These are phyloP conservation scores for Coniochaeta hoffmannii DNA, from an alignment of 2,329 filamentous ascomycete species.

Conservation along the genomic window DNA sequence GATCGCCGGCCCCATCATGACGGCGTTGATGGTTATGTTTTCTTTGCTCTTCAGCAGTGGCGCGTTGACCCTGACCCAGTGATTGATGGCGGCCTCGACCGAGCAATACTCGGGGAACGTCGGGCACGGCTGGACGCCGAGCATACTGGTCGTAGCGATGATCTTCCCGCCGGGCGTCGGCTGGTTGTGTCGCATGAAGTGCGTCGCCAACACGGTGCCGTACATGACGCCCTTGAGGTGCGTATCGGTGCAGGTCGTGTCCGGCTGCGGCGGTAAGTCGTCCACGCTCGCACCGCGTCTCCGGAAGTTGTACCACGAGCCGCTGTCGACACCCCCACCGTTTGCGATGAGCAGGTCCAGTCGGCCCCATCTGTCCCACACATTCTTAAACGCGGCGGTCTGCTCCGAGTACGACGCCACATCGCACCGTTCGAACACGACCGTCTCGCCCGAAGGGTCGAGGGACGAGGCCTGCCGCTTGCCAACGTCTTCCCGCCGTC, in stretches of 20 bases:
- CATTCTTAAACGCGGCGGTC: slow-evolving; percentile 7
- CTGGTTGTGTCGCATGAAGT: slow-evolving; percentile 12
- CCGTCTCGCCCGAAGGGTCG: slow-evolving; percentile 7
- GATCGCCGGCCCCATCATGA: slow-evolving; percentile 9
- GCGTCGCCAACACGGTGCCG: slow-evolving; percentile 10
- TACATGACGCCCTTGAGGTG: slow-evolving; percentile 13
- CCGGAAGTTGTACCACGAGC: slow-evolving; percentile 9
- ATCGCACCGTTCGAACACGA: slow-evolving; percentile 10
- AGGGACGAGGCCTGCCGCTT: background rate
- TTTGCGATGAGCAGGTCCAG: slow-evolving; percentile 12
- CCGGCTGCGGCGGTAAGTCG: slow-evolving; percentile 10
- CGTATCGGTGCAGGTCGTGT: slow-evolving; percentile 8
- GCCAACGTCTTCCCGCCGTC: slow-evolving; percentile 4
- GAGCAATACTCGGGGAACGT: slow-evolving; percentile 11
- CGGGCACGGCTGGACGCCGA: slow-evolving; percentile 8
- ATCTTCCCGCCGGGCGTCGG: slow-evolving; percentile 9
- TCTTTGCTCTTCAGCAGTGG: slow-evolving; percentile 10
- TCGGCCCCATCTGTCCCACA: slow-evolving; percentile 9
- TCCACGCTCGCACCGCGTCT: slow-evolving; percentile 3
- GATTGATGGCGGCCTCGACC: slow-evolving; percentile 8
- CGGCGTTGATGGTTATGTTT: slow-evolving; percentile 11
- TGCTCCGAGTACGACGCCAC: slow-evolving; percentile 9
- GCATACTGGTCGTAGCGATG: slow-evolving; percentile 10
- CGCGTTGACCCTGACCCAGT: slow-evolving; percentile 8
- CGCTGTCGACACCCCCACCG: slow-evolving; percentile 9